phyloP scores from a whole-genome alignment of 345 rosid genomes.

The Acer saccharum region DNA sequence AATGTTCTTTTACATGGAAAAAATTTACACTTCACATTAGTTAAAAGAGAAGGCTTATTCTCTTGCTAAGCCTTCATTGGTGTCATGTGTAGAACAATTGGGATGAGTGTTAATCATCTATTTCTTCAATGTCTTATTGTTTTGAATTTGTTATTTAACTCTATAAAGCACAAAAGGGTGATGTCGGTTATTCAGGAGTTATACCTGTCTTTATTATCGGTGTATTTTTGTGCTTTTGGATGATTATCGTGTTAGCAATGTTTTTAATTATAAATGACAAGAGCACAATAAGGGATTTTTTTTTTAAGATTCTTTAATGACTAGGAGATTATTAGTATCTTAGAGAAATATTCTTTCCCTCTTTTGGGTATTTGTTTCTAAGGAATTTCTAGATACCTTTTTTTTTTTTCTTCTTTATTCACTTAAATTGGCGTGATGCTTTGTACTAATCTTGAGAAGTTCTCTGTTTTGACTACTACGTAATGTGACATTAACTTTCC shows the following conservation, averaged over 20 bases:
- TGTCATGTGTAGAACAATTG: neutral
- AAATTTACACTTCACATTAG: neutral
- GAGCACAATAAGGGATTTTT: neutral
- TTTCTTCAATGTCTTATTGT: neutral
- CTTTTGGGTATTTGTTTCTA: neutral
- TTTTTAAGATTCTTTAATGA: no score
- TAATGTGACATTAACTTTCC: conserved; percentile 22
- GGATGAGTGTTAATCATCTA: neutral
- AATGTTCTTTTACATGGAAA: neutral
- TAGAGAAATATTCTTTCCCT: no score
- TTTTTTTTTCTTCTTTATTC: neutral
- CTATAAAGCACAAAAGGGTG: neutral
- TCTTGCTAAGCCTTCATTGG: neutral
- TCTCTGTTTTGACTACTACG: neutral
- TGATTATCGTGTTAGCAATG: neutral
- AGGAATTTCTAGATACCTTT: neutral
- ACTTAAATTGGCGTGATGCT: neutral
- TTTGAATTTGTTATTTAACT: neutral
- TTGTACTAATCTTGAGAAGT: neutral
- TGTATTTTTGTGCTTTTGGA: neutral
- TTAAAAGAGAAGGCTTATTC: neutral
- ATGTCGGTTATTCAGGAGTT: neutral
- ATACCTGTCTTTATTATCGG: neutral
- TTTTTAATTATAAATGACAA: neutral
- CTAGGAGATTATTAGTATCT: neutral